Conservation (phyloP, 257 asterid genomes). For the Ajuga chamaepitys region DNA sequence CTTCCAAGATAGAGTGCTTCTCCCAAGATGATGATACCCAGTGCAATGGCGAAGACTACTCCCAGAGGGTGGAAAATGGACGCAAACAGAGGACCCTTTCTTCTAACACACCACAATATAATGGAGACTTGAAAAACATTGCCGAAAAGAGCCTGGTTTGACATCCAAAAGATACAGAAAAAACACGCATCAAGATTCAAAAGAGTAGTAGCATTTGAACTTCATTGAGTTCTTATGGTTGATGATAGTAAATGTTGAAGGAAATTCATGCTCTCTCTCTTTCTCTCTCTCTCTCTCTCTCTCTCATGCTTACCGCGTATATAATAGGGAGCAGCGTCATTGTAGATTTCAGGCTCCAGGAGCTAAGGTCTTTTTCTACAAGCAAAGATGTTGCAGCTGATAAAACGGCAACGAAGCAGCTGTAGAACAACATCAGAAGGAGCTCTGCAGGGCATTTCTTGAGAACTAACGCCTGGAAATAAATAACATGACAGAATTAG, state of each 20-base stretch:
- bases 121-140: conserved; percentile 51
- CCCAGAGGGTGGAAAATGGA: conserved; percentile 65
- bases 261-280: too few relatives aligned
- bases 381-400: conserved; percentile 38
- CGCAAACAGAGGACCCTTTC: conserved; percentile 58
- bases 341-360: conserved; percentile 46
- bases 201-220: too few relatives aligned
- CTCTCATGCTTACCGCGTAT: conserved; percentile 40
- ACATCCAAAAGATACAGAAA: neutral
- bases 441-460: conserved; percentile 54
- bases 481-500: neutral
- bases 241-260: too few relatives aligned
- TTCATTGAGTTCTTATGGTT: too few relatives aligned
- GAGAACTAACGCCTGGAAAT: conserved; percentile 48
- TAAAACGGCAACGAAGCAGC: conserved; percentile 43
- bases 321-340: conserved; percentile 43
- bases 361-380: conserved; percentile 28
- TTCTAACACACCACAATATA: conserved; percentile 51
- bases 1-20: conserved; percentile 65
- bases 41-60: conserved; percentile 32
- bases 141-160: conserved; percentile 50
- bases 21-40: conserved; percentile 44
- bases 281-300: too few relatives aligned
- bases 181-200: neutral
- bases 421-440: conserved; percentile 55